Conservation (phyloP, 306 rosid genomes). For the Vachellia pachyceras region DNA sequence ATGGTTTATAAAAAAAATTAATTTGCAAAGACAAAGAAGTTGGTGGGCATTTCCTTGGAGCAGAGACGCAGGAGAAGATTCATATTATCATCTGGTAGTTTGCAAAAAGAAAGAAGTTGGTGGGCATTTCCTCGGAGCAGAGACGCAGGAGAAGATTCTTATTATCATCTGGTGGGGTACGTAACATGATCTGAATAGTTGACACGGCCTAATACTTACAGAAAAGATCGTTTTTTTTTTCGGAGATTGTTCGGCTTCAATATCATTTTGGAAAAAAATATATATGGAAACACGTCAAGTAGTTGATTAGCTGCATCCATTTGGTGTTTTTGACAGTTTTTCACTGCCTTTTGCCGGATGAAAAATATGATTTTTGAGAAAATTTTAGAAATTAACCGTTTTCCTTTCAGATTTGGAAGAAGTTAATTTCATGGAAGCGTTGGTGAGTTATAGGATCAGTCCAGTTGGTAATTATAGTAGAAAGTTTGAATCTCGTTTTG, state of each 20-base stretch:
- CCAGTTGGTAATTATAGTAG: conserved; percentile 28
- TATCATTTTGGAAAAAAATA: neutral
- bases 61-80: neutral
- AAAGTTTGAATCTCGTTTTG: conserved; percentile 4
- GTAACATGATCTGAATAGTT: neutral
- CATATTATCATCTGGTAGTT: neutral
- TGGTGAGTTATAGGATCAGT: conserved; percentile 36
- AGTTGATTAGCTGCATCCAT: conserved; percentile 1
- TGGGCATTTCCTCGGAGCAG: neutral
- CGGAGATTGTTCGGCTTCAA: neutral
- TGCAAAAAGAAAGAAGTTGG: neutral
- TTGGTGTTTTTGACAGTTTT: neutral
- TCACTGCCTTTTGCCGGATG: neutral
- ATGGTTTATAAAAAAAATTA: no score
- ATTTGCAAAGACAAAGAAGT: neutral
- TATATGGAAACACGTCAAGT: neutral
- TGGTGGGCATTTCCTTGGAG: neutral
- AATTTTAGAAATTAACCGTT: neutral
- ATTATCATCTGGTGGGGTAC: neutral
- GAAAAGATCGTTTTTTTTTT: neutral
- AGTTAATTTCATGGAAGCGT: conserved; percentile 50
- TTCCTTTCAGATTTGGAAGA: conserved; percentile 30
- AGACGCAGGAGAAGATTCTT: neutral
- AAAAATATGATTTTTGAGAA: neutral
- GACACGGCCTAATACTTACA: neutral